Conservation (phyloP, 371 early-diverging fungal genomes). For the Mortierella sp. region DNA sequence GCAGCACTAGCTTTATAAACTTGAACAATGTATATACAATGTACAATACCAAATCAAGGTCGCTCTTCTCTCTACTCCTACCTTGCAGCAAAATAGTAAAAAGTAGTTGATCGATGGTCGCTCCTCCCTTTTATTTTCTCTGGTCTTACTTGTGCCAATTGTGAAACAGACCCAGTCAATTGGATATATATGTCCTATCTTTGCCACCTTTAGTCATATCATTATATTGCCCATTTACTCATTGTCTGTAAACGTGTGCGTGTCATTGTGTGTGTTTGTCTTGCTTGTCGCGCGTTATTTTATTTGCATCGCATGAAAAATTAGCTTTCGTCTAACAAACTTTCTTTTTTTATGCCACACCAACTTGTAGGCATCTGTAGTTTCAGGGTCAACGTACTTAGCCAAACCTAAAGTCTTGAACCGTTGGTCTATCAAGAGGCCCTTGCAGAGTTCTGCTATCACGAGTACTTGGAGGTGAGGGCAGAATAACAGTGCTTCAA, state of each 20-base stretch:
- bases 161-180: not conserved
- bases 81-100: too few relatives aligned
- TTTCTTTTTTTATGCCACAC: constrained; percentile 53
- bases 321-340: not conserved
- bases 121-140: not conserved
- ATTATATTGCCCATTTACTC: too few relatives aligned
- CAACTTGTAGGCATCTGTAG: constrained; percentile 44
- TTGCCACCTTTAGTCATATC: not conserved
- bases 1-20: too few relatives aligned
- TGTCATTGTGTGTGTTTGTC: too few relatives aligned
- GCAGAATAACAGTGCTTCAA: constrained; percentile 50
- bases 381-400: constrained; percentile 54
- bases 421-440: constrained; percentile 55
- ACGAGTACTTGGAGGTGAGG: constrained; percentile 56
- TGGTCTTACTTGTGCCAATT: not conserved
- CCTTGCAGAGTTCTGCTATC: constrained; percentile 53
- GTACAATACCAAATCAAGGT: too few relatives aligned
- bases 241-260: too few relatives aligned
- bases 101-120: not conserved
- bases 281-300: too few relatives aligned
- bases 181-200: not conserved
- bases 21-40: too few relatives aligned
- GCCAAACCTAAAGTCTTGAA: constrained; percentile 55
- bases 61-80: too few relatives aligned
- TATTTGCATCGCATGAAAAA: too few relatives aligned